phyloP scores from a whole-genome alignment of 257 asterid species.

The Capsicum baccatum region DNA sequence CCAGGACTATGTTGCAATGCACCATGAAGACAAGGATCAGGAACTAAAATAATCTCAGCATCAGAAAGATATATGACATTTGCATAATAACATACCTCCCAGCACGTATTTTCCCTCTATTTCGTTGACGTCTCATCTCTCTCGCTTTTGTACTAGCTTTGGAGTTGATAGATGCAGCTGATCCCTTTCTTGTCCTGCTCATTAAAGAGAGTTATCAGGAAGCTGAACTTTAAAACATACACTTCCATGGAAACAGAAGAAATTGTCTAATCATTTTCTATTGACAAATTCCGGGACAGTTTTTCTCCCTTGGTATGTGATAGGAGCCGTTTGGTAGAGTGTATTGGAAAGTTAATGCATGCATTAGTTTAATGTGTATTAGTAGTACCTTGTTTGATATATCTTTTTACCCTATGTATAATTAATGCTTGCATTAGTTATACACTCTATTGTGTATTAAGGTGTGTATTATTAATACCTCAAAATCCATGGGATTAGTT shows the following conservation, averaged over 20 bases:
- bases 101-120: slow-evolving; percentile 92
- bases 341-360: too few species aligned
- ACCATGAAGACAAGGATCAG: slow-evolving; percentile 24
- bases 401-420: too few species aligned
- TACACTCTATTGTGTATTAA: too few species aligned
- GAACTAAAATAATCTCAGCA: slow-evolving; percentile 26
- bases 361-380: too few species aligned
- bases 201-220: slow-evolving; percentile 30
- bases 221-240: slow-evolving; percentile 9
- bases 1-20: slow-evolving; percentile 63
- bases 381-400: too few species aligned
- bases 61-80: not conserved
- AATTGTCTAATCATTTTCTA: not conserved
- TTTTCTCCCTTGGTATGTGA: not conserved
- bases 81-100: slow-evolving; percentile 70
- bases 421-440: too few species aligned
- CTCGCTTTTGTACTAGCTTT: slow-evolving; percentile 70
- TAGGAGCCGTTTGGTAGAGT: too few species aligned
- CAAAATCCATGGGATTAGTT: too few species aligned
- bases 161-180: slow-evolving; percentile 61
- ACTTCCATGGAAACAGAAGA: not conserved
- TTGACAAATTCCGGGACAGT: not conserved
- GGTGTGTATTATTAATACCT: too few species aligned
- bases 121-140: slow-evolving; percentile 71
- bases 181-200: slow-evolving; percentile 76